A percentile compares a stretch with the other conserved stretches of the same genome.
Conservation (phyloP, 441 rosid species). For the Geranium incanum region DNA sequence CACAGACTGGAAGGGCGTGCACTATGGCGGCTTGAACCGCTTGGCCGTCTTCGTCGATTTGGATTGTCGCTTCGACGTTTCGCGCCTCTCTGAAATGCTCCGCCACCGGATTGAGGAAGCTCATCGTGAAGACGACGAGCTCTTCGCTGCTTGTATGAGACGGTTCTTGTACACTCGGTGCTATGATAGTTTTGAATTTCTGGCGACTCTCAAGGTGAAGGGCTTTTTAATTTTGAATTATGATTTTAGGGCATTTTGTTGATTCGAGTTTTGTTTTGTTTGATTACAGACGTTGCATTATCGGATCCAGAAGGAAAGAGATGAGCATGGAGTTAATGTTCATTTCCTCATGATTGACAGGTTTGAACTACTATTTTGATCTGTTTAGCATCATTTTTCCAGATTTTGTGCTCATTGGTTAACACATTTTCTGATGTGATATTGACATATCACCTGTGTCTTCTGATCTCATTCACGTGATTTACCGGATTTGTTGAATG, state of each 20-base stretch:
- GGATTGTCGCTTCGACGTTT: slow-evolving; percentile 67
- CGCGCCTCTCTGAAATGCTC: slow-evolving; percentile 54
- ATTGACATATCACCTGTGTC: neutral
- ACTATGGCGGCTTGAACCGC: slow-evolving; percentile 60
- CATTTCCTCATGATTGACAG: slow-evolving; percentile 69
- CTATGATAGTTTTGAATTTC: slow-evolving; percentile 55
- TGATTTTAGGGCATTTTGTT: neutral
- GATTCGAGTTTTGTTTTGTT: slow-evolving; percentile 5
- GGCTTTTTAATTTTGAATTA: neutral
- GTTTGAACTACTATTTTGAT: slow-evolving; percentile 16
- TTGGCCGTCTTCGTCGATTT: slow-evolving; percentile 56
- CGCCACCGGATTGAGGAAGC: slow-evolving; percentile 42
- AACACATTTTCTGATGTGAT: neutral
- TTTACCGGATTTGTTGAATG: neutral
- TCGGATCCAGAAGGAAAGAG: slow-evolving; percentile 40
- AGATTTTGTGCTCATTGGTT: neutral
- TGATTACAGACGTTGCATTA: slow-evolving; percentile 48
- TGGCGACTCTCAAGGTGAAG: slow-evolving; percentile 68
- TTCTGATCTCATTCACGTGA: neutral
- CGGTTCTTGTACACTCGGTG: slow-evolving; percentile 63
- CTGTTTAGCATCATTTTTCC: neutral
- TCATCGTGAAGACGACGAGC: slow-evolving; percentile 40
- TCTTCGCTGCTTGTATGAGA: slow-evolving; percentile 50
- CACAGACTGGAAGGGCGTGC: slow-evolving; percentile 46
- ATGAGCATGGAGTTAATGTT: slow-evolving; percentile 38